Conservation (phyloP, 768 basidiomycete genomes). For the Dacryopinax spathularia region DNA sequence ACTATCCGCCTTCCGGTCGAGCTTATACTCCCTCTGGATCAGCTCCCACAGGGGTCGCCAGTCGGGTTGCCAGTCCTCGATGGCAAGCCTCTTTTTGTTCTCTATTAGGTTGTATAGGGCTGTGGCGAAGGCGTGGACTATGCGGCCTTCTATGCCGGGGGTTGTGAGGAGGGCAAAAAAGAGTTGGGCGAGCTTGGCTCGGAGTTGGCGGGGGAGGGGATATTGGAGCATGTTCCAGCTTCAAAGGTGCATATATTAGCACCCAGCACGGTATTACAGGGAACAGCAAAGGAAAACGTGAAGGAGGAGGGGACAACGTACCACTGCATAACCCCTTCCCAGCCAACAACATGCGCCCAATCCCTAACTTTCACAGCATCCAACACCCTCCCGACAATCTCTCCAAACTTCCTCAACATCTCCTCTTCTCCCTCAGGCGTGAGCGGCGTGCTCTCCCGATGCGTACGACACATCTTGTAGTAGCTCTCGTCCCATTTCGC, state of each 20-base stretch:
- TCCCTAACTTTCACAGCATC: slow-evolving; percentile 61
- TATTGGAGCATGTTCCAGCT: slow-evolving; percentile 77
- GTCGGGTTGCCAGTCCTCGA: slow-evolving; percentile 48
- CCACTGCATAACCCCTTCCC: slow-evolving; percentile 75
- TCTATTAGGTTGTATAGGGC: slow-evolving; percentile 59
- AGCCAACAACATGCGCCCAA: slow-evolving; percentile 57
- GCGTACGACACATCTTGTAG: background rate
- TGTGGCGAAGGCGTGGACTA: slow-evolving; percentile 61
- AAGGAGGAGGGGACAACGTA: slow-evolving; percentile 23
- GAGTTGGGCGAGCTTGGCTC: slow-evolving; percentile 55
- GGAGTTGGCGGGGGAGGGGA: slow-evolving; percentile 52
- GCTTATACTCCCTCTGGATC: slow-evolving; percentile 43
- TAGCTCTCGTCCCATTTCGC: slow-evolving; percentile 36
- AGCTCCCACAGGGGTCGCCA: slow-evolving; percentile 68
- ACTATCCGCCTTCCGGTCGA: background rate
- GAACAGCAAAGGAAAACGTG: background rate
- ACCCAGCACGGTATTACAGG: background rate
- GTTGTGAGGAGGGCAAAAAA: slow-evolving; percentile 69
- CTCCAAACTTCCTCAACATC: background rate
- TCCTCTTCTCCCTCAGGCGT: background rate
- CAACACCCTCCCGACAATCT: slow-evolving; percentile 52
- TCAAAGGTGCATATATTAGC: background rate
- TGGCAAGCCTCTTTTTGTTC: slow-evolving; percentile 54
- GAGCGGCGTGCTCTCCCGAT: background rate
- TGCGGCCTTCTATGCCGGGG: slow-evolving; percentile 59